phyloP scores from a whole-genome alignment of 805 yeast genomes.

The Lachancea thermotolerans region DNA sequence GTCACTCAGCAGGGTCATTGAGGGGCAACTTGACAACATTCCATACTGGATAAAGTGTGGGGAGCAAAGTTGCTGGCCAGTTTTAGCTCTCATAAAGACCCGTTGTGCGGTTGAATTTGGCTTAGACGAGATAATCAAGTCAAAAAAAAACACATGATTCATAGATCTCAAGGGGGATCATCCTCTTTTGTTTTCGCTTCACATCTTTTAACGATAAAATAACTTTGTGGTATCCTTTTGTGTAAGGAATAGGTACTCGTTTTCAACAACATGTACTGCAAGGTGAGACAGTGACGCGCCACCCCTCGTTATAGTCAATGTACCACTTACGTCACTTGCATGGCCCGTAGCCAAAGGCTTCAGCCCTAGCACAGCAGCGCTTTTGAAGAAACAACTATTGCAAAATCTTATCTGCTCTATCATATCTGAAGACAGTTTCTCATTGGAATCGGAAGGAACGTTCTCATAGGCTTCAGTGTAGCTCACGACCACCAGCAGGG shows the following conservation, averaged over 20 bases:
- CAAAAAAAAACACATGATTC: constrained; percentile 22
- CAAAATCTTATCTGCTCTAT: constrained; percentile 25
- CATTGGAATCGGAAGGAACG: constrained; percentile 12
- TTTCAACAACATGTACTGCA: constrained; percentile 39
- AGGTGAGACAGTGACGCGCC: constrained; percentile 31
- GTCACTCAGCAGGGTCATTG: constrained; percentile 69
- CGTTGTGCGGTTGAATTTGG: constrained; percentile 87
- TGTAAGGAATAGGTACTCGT: constrained; percentile 55
- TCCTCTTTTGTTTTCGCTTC: no score
- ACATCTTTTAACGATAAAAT: constrained; percentile 32
- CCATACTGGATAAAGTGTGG: constrained; percentile 89
- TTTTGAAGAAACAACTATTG: constrained; percentile 19
- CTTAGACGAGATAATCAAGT: constrained; percentile 60
- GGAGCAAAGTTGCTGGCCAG: constrained; percentile 90
- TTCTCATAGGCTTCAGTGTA: constrained; percentile 15
- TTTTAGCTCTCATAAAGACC: constrained; percentile 75
- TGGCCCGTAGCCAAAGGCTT: constrained; percentile 72
- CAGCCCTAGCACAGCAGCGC: constrained; percentile 37
- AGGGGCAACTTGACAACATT: constrained; percentile 70
- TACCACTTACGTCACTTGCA: constrained; percentile 77
- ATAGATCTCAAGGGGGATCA: no score
- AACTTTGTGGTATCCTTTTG: constrained; percentile 46
- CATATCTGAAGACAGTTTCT: constrained; percentile 14
- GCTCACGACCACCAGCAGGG: constrained; percentile 21
- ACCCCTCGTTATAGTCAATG: constrained; percentile 55